A percentile compares a stretch with the other conserved stretches of the same genome.
phyloP scores from a whole-genome alignment of 257 asterid species.

The Linaria vulgaris region DNA sequence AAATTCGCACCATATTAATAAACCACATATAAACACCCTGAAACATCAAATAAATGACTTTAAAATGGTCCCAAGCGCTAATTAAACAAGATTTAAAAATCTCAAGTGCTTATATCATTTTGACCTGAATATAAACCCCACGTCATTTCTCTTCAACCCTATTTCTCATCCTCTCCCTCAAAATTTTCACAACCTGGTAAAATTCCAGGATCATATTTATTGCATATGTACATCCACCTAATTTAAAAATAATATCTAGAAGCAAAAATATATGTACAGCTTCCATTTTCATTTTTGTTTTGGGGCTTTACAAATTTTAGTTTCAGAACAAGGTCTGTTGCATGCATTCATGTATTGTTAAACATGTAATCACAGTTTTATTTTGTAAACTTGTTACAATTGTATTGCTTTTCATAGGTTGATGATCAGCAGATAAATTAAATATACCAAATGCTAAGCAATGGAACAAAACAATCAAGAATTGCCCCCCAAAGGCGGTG shows the following conservation, averaged over 20 bases:
- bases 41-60: not conserved
- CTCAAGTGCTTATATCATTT: conserved; percentile 1
- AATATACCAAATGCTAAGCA: not conserved
- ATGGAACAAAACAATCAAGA: not conserved
- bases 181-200: conserved; percentile 22
- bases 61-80: not conserved
- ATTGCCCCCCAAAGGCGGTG: not conserved
- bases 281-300: not conserved
- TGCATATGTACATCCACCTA: conserved; percentile 6
- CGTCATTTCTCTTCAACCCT: conserved; percentile 9
- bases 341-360: too few species aligned
- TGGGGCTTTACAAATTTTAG: not conserved
- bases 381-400: not conserved
- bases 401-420: not conserved
- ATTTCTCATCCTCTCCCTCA: not conserved
- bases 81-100: not conserved
- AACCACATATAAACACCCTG: not conserved
- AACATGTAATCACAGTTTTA: too few species aligned
- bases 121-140: conserved; percentile 33
- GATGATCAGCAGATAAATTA: conserved; percentile 2
- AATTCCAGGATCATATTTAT: conserved; percentile 24
- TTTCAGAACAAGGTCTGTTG: not conserved
- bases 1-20: not conserved
- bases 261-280: not conserved
- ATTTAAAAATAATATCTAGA: too few species aligned